Evolutionary conservation across 768 basidiomycete genomes (phyloP).

Genomic region (Pulveroboletus sp.): DNA sequence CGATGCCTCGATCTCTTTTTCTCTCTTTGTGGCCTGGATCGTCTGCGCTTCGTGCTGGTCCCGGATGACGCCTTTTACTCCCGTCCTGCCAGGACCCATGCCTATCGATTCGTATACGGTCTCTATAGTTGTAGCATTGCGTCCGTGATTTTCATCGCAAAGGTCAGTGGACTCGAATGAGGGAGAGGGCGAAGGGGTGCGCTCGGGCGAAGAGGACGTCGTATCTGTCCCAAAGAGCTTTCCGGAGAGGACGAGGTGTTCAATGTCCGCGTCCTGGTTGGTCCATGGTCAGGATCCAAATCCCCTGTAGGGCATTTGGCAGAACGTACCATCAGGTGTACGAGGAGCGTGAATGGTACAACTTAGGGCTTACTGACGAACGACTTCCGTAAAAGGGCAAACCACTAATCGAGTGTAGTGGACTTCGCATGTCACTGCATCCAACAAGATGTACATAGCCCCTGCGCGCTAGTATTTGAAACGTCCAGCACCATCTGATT

Average conservation of each 20-base stretch:
- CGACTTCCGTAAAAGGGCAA: too few relatives aligned
- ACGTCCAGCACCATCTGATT: conserved; percentile 19
- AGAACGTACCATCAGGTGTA: conserved; percentile 14
- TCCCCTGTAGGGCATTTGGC: not conserved
- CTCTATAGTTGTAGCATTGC: conserved; percentile 34
- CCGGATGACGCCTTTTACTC: conserved; percentile 84
- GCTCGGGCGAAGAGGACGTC: conserved; percentile 58
- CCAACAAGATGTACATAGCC: not conserved
- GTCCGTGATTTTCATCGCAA: conserved; percentile 47
- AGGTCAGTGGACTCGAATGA: conserved; percentile 33
- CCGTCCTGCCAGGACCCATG: conserved; percentile 82
- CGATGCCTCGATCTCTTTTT: conserved; percentile 48
- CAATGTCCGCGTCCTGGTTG: conserved; percentile 46
- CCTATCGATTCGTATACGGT: conserved; percentile 57
- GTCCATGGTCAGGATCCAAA: conserved; percentile 1
- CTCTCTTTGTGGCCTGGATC: conserved; percentile 48
- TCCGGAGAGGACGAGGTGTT: conserved; percentile 73
- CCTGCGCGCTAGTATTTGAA: conserved; percentile 3
- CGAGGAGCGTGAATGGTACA: too few relatives aligned
- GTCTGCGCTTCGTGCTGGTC: conserved; percentile 68
- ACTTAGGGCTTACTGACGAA: too few relatives aligned
- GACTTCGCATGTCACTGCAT: not conserved
- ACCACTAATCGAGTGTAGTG: too few relatives aligned
- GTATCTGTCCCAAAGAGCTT: conserved; percentile 57
- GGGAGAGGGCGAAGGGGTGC: conserved; percentile 51